Base-by-base conservation (phyloP, 768 basidiomycete genomes). In the Baorangia bicolor region DNA sequence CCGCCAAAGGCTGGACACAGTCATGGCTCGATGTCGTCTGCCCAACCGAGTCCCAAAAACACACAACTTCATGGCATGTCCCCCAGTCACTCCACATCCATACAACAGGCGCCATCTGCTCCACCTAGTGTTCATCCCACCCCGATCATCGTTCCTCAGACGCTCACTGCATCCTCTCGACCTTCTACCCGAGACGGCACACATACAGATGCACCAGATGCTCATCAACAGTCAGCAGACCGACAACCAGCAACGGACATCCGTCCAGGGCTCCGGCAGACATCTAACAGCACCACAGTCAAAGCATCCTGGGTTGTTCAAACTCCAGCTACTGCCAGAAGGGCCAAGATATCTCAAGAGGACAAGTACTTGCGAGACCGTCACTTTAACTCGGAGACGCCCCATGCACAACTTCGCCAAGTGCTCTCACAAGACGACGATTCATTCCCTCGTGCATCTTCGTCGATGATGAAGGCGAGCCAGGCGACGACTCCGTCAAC, bases 261-360 rank as follows among this genome's bases (percentile, higher is more conserved):
- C 14, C 57, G 53, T 35, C 35, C 48, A 27, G 67, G 56, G 12
- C 16, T 25, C 49, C 63, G 51, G 30, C 58, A 62, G 45, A n/a
- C 53, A 30, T 59, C 69, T 10, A 62, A 50, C 34, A 30, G 48
- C 8, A 51, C 62, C 40, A 72, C 66, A 5, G 55, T 73, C 33
- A 62, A 70, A 51, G 62, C 65, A 21, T 62, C 72, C 14, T 72
- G 72, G 70, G 61, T 73, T 18, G 68, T 72, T 12, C 70, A 72
- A 40, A 72, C 64, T 12, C 59, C 69, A 4, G 55, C 59, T n/a
- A 58, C 59, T n/a, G 50, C 48, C 30, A 71, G 58, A 45, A 53
- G 43, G 35, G 16, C 61, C 42, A 59, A 47, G 23, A 59, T 60
- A 53, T 58, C 64, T 38, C 61, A 59, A 16, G 70, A 71, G 51